A percentile compares a stretch with the other conserved stretches of the same genome.
Evolutionary conservation across 2,329 filamentous ascomycete species (phyloP).

Genomic region (Botrytis deweyae): DNA sequence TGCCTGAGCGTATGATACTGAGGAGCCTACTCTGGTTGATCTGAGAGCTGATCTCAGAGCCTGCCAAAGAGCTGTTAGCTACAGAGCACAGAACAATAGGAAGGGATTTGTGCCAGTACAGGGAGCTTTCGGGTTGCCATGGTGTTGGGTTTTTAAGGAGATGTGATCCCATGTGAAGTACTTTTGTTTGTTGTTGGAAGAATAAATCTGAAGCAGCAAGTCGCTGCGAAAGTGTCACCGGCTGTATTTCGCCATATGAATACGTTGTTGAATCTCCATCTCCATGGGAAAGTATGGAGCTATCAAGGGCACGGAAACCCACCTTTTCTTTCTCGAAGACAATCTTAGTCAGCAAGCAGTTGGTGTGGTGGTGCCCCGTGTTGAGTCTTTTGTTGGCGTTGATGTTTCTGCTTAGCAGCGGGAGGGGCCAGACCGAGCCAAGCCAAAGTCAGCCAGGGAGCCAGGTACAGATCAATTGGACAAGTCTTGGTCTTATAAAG

Average conservation of each 20-base stretch:
- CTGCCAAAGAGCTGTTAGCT: conserved; percentile 27
- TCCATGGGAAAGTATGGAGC: conserved; percentile 17
- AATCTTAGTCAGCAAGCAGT: conserved; percentile 16
- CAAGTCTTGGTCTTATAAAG: not conserved
- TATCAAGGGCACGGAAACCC: conserved; percentile 11
- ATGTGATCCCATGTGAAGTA: conserved; percentile 15
- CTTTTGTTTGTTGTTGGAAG: not conserved
- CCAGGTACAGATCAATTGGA: not conserved
- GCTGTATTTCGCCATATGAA: conserved; percentile 33
- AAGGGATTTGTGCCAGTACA: conserved; percentile 29
- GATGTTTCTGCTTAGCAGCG: not conserved
- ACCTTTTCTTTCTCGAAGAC: not conserved
- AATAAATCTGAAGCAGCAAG: conserved; percentile 32
- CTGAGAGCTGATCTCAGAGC: conserved; percentile 22
- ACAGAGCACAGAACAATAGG: conserved; percentile 21
- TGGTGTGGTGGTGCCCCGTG: not conserved
- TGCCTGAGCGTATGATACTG: not conserved
- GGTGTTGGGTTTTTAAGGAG: conserved; percentile 21
- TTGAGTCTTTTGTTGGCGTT: not conserved
- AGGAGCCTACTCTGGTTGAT: not conserved
- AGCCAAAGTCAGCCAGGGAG: not conserved
- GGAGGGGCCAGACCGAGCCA: conserved; percentile 6
- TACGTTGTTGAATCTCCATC: conserved; percentile 19
- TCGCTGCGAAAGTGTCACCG: conserved; percentile 38
- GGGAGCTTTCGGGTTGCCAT: conserved; percentile 34